These are phyloP conservation scores for Lizanozyma gosingica DNA, from an alignment of 1,139 yeast genomes.

Conservation along the genomic window DNA sequence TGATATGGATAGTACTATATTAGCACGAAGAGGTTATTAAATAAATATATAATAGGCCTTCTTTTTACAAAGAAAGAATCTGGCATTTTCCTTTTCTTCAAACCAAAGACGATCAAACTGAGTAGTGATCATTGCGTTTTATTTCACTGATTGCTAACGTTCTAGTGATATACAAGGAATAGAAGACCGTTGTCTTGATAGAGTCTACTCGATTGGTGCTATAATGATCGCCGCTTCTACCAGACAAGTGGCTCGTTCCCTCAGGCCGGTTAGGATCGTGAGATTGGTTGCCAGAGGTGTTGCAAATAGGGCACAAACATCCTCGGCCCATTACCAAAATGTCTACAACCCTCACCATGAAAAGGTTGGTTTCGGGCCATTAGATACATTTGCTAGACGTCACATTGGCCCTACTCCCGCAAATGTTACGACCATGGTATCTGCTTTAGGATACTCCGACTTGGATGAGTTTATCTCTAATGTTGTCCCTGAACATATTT, in stretches of 20 bases:
- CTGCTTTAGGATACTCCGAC: constrained; percentile 54
- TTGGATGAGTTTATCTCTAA: constrained; percentile 60
- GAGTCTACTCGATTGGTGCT: too few species aligned
- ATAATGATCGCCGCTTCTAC: background rate
- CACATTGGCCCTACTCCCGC: constrained; percentile 78
- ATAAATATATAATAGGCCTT: too few species aligned
- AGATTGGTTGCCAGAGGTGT: background rate
- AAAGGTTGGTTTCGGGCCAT: constrained; percentile 23
- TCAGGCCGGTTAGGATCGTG: background rate
- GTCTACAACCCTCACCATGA: constrained; percentile 5
- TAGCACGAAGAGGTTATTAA: too few species aligned
- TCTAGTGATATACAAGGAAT: too few species aligned
- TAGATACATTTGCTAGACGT: constrained; percentile 84
- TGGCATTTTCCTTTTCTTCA: too few species aligned
- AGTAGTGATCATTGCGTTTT: too few species aligned
- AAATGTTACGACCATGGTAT: constrained; percentile 58
- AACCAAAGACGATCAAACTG: too few species aligned
- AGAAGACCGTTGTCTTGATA: too few species aligned
- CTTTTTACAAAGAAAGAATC: too few species aligned
- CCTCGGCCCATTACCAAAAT: background rate
- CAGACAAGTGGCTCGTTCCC: background rate
- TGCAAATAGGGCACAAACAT: background rate
- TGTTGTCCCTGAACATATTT: constrained; percentile 72
- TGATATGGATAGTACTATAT: too few species aligned
- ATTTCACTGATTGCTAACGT: too few species aligned